Conservation (phyloP, 768 basidiomycete species). For the Psilocybe tampanensis region DNA sequence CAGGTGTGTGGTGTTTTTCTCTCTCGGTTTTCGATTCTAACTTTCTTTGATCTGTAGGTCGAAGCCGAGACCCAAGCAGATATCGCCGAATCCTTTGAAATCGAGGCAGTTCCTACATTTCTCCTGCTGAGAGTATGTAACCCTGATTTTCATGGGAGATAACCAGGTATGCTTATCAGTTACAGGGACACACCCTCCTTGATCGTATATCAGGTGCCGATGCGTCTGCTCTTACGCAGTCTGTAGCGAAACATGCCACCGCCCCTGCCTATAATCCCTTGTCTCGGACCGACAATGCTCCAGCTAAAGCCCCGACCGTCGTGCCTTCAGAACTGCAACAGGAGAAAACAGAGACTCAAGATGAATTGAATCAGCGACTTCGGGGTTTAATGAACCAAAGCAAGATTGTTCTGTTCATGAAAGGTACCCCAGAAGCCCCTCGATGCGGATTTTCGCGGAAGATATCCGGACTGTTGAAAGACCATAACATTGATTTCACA, state of each 20-base stretch:
- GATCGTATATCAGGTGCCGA: conserved; percentile 81
- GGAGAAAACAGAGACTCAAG: conserved; percentile 52
- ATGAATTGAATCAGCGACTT: conserved; percentile 69
- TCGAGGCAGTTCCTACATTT: conserved; percentile 87
- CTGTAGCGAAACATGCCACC: conserved; percentile 61
- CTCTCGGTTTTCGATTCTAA: background rate
- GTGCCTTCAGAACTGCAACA: conserved; percentile 16
- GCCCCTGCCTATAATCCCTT: conserved; percentile 40
- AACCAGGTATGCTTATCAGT: background rate
- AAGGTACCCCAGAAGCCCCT: conserved; percentile 76
- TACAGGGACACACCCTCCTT: conserved; percentile 87
- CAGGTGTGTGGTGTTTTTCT: conserved; percentile 48
- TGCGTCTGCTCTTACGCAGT: conserved; percentile 58
- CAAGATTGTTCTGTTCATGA: conserved; percentile 89
- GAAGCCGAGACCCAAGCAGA: conserved; percentile 82
- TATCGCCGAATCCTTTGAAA: conserved; percentile 90
- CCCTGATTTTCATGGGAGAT: background rate
- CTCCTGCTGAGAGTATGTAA: conserved; percentile 71
- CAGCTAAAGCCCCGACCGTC: conserved; percentile 31
- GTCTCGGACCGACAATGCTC: conserved; percentile 50
- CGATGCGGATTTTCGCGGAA: conserved; percentile 86
- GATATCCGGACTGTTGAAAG: conserved; percentile 68
- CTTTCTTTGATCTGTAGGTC: conserved; percentile 49
- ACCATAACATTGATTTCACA: conserved; percentile 65
- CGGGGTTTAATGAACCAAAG: conserved; percentile 74